Evolutionary conservation across 257 asterid species (phyloP), one percentile per base, ranked within the genome.

Genomic region (Pogostemon cablin): DNA sequence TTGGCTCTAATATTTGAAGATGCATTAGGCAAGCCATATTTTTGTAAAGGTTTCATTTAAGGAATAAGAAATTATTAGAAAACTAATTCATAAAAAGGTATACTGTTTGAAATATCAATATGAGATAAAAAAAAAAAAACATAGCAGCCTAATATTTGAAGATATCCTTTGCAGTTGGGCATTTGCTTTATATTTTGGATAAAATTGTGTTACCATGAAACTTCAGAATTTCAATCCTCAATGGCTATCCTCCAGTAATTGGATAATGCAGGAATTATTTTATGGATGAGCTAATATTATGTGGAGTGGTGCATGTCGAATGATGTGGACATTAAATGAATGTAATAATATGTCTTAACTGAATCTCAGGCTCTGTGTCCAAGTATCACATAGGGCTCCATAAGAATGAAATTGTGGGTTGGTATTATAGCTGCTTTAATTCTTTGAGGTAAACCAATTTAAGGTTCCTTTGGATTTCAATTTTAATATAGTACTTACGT

Each of bases 231-330:
- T 55, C 20, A 40, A 71, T 60, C 49, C 56, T 38, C 35, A 12
- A 58, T 17, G n/a, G 35, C 35, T 43, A 39, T 62, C 48, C 52
- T 17, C 55, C 6, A 6, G 15, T 59, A 57, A 47, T 59, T 52
- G 44, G 35, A 3, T 8, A 41, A 15, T 64, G 35, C 60, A 44
- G 44, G 60, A 35, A 35, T 15, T 17, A 40, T 64, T 64, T 72
- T 34, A 48, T 50, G 53, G 62, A 71, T n/a, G 4, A 37, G 15
- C 72, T 67, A 48, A 71, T 61, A 58, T 58, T 59, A 46, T 70
- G 62, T 35, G 37, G 44, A 44, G 20, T 71, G 62, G 10, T 46
- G 32, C 32, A 25, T 25, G 32, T 25, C 32, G 43, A 40, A 57
- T 58, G 25, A 59, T 15, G 39, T 71, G 59, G 15, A 34, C 40